Conservation (phyloP, 192 early-diverging fungal species). For the Backusella mclennaniae region DNA sequence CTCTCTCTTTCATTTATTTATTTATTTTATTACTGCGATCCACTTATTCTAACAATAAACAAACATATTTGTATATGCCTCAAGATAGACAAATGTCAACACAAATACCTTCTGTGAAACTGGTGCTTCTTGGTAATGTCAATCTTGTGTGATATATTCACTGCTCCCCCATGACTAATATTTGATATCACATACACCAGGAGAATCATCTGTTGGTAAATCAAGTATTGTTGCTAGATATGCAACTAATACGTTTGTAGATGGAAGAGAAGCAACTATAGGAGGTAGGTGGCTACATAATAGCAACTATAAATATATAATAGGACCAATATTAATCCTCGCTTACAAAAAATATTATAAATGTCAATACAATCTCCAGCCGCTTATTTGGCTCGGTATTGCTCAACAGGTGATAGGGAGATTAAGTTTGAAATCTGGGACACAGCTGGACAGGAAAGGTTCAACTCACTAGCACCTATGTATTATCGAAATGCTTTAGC, state of each 20-base stretch:
- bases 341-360: not conserved
- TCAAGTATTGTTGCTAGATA: slow-evolving; percentile 94
- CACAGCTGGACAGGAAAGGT: slow-evolving; percentile 97
- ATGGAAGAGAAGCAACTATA: slow-evolving; percentile 98
- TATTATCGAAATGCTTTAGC: slow-evolving; percentile 99
- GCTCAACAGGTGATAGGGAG: slow-evolving; percentile 80
- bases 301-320: not conserved
- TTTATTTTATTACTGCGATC: not conserved
- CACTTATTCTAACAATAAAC: not conserved
- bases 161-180: not conserved
- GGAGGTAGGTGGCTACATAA: slow-evolving; percentile 62
- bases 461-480: slow-evolving; percentile 88
- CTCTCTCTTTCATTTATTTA: not conserved
- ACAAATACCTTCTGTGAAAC: slow-evolving; percentile 88
- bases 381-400: slow-evolving; percentile 92
- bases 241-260: slow-evolving; percentile 92
- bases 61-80: not conserved
- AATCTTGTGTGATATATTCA: not conserved
- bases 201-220: slow-evolving; percentile 97
- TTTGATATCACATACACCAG: slow-evolving; percentile 28
- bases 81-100: slow-evolving; percentile 29
- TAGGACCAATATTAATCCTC: not conserved
- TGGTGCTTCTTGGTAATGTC: slow-evolving; percentile 80
- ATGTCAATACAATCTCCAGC: slow-evolving; percentile 36
- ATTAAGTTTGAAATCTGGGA: slow-evolving; percentile 90